These are phyloP conservation scores for Trichoderma asperelloides DNA, from an alignment of 495 filamentous ascomycete genomes.

Conservation along the genomic window DNA sequence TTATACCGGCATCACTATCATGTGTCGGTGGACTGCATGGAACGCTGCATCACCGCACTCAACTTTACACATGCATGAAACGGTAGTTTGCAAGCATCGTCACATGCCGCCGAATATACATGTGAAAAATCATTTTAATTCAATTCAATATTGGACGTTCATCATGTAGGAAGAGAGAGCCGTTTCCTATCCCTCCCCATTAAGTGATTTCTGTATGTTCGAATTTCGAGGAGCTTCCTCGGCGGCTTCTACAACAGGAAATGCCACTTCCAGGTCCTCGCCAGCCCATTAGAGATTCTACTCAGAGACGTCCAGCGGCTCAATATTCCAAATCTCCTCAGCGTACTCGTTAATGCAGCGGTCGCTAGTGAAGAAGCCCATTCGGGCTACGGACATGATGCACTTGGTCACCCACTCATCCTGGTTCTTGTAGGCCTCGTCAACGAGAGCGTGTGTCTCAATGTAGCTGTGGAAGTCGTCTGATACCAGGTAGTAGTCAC, in stretches of 20 bases:
- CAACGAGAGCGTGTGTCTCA: conserved; percentile 80
- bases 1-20: no score
- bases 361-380: conserved; percentile 97
- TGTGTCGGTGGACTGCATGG: no score
- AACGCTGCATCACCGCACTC: no score
- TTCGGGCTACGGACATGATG: conserved; percentile 74
- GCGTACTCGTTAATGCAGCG: conserved; percentile 98
- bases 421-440: conserved; percentile 81
- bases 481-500: conserved; percentile 94
- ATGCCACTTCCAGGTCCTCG: not conserved
- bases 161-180: conserved; percentile 3
- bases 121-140: not conserved
- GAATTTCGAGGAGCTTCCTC: not conserved
- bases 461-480: conserved; percentile 95
- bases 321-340: conserved; percentile 92
- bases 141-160: not conserved
- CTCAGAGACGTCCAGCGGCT: conserved; percentile 48
- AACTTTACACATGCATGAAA: no score
- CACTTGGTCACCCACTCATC: conserved; percentile 86
- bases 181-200: not conserved
- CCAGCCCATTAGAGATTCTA: not conserved
- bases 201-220: not conserved
- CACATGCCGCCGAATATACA: no score
- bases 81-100: no score
- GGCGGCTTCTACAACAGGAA: not conserved